Conservation (phyloP, 2,329 filamentous ascomycete species). For the Pseudodiploospora longispora region DNA sequence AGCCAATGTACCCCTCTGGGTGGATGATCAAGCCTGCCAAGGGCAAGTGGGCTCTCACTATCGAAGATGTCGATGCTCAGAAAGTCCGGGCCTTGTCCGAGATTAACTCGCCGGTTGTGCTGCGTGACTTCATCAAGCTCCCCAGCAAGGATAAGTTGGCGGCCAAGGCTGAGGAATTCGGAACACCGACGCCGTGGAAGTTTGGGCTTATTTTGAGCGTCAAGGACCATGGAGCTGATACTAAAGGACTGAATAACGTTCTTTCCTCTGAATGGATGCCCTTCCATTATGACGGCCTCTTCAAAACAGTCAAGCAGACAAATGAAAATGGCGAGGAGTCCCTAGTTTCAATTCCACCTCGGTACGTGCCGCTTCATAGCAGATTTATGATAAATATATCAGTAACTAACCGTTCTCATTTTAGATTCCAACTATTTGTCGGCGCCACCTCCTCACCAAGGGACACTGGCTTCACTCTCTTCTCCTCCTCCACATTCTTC, state of each 20-base stretch:
- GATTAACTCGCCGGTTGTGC: constrained; percentile 42
- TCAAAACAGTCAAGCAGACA: constrained; percentile 38
- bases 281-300: constrained; percentile 49
- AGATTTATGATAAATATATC: not conserved
- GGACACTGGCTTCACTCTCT: constrained; percentile 45
- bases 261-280: constrained; percentile 48
- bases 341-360: constrained; percentile 34
- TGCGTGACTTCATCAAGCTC: constrained; percentile 43
- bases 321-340: constrained; percentile 31
- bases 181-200: constrained; percentile 41
- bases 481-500: constrained; percentile 42
- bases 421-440: constrained; percentile 45
- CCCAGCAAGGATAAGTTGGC: constrained; percentile 36
- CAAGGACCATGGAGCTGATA: constrained; percentile 37
- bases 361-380: constrained; percentile 18
- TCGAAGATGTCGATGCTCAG: constrained; percentile 34
- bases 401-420: not conserved
- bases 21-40: constrained; percentile 30
- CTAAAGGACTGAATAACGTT: constrained; percentile 42
- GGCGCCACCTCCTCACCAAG: constrained; percentile 37
- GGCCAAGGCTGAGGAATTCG: constrained; percentile 38
- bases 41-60: constrained; percentile 23
- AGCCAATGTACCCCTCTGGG: constrained; percentile 41
- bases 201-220: constrained; percentile 45
- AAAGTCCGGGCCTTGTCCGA: constrained; percentile 40